Conservation (phyloP, 176 grass and related monocot species). For the Lolium perenne region DNA sequence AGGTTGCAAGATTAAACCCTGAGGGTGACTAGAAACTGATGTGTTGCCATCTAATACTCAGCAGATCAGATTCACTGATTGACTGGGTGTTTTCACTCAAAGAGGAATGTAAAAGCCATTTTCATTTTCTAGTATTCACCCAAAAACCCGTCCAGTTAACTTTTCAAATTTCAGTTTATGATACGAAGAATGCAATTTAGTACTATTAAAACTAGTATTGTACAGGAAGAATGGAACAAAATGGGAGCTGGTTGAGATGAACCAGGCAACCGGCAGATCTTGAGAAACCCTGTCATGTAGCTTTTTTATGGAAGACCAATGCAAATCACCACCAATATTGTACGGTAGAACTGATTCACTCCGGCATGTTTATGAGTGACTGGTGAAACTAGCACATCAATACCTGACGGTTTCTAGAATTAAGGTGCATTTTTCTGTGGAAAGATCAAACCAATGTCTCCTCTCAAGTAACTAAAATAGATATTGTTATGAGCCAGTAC, state of each 20-base stretch:
- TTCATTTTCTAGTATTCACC: not conserved
- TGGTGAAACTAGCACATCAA: not conserved
- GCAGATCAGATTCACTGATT: not conserved
- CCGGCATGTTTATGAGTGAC: not conserved
- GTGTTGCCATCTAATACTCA: not conserved
- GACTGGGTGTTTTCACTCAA: not conserved
- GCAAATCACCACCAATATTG: not conserved
- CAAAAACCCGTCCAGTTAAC: not conserved
- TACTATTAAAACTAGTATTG: not conserved
- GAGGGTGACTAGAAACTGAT: not conserved
- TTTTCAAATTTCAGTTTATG: not conserved
- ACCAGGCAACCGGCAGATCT: not conserved
- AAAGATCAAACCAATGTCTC: conserved; percentile 15
- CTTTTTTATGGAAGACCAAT: not conserved
- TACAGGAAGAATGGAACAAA: conserved; percentile 3
- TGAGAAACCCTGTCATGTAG: not conserved
- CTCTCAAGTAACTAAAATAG: conserved; percentile 3
- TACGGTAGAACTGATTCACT: not conserved
- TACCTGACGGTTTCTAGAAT: not conserved
- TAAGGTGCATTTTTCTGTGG: not conserved
- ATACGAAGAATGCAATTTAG: not conserved
- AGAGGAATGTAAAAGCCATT: not conserved
- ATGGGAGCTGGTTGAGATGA: not conserved
- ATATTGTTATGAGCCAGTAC: not conserved
- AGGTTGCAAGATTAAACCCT: not conserved